Conservation (phyloP, 225 moss, liverwort and hornwort species). For the Straminergon stramineum region DNA sequence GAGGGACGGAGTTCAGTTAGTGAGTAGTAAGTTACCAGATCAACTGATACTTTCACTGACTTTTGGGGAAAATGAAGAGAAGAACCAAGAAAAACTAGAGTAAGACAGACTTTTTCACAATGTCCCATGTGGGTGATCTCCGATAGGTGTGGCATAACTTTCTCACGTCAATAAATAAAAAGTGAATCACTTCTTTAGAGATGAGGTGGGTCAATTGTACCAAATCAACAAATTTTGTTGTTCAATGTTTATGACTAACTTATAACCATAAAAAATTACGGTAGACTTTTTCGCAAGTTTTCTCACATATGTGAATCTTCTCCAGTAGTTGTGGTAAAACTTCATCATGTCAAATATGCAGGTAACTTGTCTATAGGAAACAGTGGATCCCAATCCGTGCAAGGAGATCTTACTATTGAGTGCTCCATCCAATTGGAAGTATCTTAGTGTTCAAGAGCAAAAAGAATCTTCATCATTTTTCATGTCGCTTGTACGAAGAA, state of each 20-base stretch:
- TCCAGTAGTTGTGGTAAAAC: not conserved
- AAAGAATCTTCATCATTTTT: not conserved
- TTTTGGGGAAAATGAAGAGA: not conserved
- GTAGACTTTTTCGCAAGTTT: not conserved
- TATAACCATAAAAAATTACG: too few species aligned
- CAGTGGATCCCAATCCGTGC: too few species aligned
- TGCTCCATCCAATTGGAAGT: too few species aligned
- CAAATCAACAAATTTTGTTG: not conserved
- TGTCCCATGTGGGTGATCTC: not conserved
- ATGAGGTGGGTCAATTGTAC: rapidly evolving
- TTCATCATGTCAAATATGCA: not conserved
- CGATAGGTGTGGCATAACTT: not conserved
- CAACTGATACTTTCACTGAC: not conserved
- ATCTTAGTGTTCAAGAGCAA: too few species aligned
- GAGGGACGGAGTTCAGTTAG: too few species aligned
- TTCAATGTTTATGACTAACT: too few species aligned
- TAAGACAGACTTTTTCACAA: not conserved
- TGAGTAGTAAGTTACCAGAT: not conserved
- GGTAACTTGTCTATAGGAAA: not conserved
- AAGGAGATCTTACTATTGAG: too few species aligned
- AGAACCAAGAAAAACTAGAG: too few species aligned
- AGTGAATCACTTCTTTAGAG: too few species aligned
- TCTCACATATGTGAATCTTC: not conserved
- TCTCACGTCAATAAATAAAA: too few species aligned
- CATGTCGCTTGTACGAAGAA: too few species aligned